A percentile compares a stretch with the other conserved stretches of the same genome.
Evolutionary conservation across 2,329 filamentous ascomycete genomes (phyloP).

Genomic region (Teratosphaeria pseudoeucalypti): DNA sequence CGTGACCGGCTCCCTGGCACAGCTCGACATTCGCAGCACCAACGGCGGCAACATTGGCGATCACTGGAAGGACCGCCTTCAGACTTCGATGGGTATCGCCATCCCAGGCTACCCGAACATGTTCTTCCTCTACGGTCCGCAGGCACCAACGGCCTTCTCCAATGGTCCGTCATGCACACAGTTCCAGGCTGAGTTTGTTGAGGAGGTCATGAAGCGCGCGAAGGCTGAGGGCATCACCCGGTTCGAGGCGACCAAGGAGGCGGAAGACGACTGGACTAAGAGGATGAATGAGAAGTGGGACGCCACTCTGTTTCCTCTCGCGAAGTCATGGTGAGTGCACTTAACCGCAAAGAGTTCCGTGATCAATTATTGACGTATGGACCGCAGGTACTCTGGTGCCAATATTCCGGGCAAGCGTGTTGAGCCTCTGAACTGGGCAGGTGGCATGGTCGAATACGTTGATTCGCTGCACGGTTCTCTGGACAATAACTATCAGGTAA

Average conservation of each 20-base stretch:
- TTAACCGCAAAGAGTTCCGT: neutral
- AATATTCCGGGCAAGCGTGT: constrained; percentile 37
- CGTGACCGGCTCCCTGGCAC: constrained; percentile 25
- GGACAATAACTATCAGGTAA: constrained; percentile 20
- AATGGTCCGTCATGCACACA: constrained; percentile 37
- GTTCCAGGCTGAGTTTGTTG: constrained; percentile 36
- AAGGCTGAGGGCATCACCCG: constrained; percentile 29
- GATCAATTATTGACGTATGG: neutral
- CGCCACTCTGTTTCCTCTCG: constrained; percentile 17
- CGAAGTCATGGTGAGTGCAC: neutral
- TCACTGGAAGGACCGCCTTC: constrained; percentile 32
- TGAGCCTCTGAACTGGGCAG: constrained; percentile 36
- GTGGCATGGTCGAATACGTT: constrained; percentile 24
- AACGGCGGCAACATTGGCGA: constrained; percentile 31
- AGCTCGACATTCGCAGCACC: constrained; percentile 26
- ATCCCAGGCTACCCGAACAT: constrained; percentile 25
- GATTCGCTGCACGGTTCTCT: constrained; percentile 17
- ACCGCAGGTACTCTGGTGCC: constrained; percentile 26
- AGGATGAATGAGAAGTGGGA: constrained; percentile 19
- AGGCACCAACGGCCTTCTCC: constrained; percentile 37
- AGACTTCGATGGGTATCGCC: constrained; percentile 31
- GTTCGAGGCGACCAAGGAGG: constrained; percentile 31
- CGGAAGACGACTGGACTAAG: constrained; percentile 33
- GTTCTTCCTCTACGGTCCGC: constrained; percentile 36
- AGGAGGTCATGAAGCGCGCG: constrained; percentile 28